Percentiles rank a stretch among this genome's conserved stretches.
phyloP scores from a whole-genome alignment of 495 filamentous ascomycete genomes.

The Mytilinidion resinicola region DNA sequence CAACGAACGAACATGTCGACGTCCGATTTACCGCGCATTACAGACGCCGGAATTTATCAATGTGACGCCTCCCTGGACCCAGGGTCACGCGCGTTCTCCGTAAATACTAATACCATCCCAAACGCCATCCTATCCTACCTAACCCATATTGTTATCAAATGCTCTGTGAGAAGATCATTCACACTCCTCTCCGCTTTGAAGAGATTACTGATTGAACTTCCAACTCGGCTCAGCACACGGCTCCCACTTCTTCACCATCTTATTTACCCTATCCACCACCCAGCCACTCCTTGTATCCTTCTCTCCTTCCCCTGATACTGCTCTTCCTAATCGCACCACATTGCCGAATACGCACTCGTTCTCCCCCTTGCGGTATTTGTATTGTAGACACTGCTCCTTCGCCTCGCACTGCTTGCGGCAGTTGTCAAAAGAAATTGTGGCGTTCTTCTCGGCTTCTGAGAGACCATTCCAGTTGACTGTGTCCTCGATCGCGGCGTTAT shows the following conservation, averaged over 20 bases:
- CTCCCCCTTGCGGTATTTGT: constrained; percentile 4
- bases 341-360: constrained; percentile 19
- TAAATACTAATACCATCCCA: no score
- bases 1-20: no score
- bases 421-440: constrained; percentile 7
- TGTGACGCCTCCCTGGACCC: no score
- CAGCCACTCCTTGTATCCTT: constrained; percentile 16
- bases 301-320: constrained; percentile 1
- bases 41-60: no score
- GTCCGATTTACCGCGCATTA: no score
- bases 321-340: constrained; percentile 11
- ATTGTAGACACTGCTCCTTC: constrained; percentile 26
- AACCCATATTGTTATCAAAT: no score
- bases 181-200: no score
- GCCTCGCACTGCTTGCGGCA: constrained; percentile 16
- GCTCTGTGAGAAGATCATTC: no score
- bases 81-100: no score
- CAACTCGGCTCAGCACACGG: constrained; percentile 15
- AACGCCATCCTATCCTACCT: no score
- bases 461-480: neutral
- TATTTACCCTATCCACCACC: constrained; percentile 21
- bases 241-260: constrained; percentile 12
- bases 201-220: constrained; percentile 19
- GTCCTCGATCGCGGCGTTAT: neutral
- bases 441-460: constrained; percentile 2